Base-by-base conservation (phyloP, 805 yeast genomes). In the Kodamaea nitidulidarum region DNA sequence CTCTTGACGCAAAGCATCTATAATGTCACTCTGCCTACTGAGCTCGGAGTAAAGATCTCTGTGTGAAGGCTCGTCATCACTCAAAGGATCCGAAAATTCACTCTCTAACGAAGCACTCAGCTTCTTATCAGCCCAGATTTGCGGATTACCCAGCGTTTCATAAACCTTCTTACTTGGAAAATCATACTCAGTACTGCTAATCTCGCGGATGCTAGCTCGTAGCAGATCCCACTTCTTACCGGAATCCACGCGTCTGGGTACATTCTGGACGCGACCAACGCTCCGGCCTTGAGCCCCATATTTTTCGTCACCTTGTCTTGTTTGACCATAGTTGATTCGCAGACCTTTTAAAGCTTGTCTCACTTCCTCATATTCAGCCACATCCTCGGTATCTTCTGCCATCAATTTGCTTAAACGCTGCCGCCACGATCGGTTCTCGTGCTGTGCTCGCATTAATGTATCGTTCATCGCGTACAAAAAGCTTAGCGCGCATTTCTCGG, bases 151-250 rank as follows among this genome's bases (percentile, higher is more conserved):
- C n/a, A n/a, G n/a, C n/a, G n/a, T n/a, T n/a, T n/a, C 22, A 20
- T 20, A 6, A 6, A 20, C 22, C 8, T 20, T 5, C 22, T 8
- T 20, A 6, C 31, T 7, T 5, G 61, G 61, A 14, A 54, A 24
- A 4, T 49, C 52, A 38, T 48, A 56, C 12, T 47, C 46, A 6
- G 51, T 48, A 25, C 45, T 46, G 16, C 48, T 52, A 32, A 56
- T 54, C 31, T 49, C 49, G 11, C 47, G 40, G 15, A 61, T 58
- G 16, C 49, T 51, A 24, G 49, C 53, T 32, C 49, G 49, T 24
- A 61, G 43, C 20, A 49, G 51, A 39, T 20, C 41, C 40, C 32
- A 40, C 10, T 25, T 9, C 6, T 7, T 25, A 7, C 28, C 28
- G n/a, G 22, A 20, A 7, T 27, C 15, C 11, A 16, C 15, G 14